Evolutionary conservation across 1,139 yeast genomes (phyloP), one percentile per base, ranked within the genome.

Genomic region (Hemisphaericaspora xylanilytica): DNA sequence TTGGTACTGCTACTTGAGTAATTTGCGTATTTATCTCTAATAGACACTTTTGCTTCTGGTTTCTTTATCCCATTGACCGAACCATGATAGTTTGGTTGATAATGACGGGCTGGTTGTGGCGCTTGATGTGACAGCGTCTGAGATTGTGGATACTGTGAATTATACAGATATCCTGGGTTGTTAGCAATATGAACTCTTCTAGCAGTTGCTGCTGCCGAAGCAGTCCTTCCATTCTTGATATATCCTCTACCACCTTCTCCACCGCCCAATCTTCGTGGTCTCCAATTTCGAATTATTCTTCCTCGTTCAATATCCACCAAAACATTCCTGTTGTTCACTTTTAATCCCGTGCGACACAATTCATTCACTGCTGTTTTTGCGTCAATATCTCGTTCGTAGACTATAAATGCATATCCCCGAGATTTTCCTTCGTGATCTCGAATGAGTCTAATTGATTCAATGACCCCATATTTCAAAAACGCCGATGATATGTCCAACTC

Each of bases 241-340:
- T 66, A 66, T 36, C 65, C 78, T 46, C 83, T 73, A 17, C 85
- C 85, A 13, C 85, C 85, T 44, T 80, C 69, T 0, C 85, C 85
- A 27, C 85, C 85, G 17, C 85, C 85, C 12, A 80, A 55, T 39
- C 85, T 60, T 55, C 90, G 62, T 0, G 98, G 98, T 44, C 75
- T 76, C 95, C 96, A 92, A 46, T 73, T 75, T 43, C 85, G 75
- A 11, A 80, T 78, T 0, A 85, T 64, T 26, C 97, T 65, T 2
- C 95, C 95, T 40, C 97, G 67, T 55, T 89, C 97, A 21, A 82
- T 80, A 57, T 92, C 98, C 1, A 85, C 88, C 16, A 88, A 60
- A 3, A 85, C 70, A 5, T 73, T 66, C 32, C 89, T 64, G n/a
- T 45, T 47, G 1, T 50, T 47, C 4, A 67, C 49, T 31, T 61